Conservation (phyloP, 2,329 filamentous ascomycete genomes). For the Paraphaeosphaeria sporulosa region DNA sequence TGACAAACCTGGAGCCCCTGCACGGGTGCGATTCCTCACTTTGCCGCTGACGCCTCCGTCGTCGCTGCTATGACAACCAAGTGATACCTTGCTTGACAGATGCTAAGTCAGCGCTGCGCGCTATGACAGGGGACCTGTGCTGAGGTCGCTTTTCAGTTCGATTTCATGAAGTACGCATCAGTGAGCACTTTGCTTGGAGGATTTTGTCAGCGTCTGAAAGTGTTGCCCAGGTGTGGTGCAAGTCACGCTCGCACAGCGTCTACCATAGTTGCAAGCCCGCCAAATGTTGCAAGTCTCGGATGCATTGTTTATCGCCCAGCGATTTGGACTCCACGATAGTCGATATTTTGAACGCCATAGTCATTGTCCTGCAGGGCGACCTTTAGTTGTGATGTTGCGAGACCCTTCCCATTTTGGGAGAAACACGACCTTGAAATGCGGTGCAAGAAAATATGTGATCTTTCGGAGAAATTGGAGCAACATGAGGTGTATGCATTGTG, state of each 20-base stretch:
- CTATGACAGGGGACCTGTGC: neutral
- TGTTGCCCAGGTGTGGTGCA: neutral
- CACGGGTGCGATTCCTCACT: neutral
- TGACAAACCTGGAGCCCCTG: neutral
- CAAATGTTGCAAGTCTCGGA: neutral
- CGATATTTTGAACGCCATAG: neutral
- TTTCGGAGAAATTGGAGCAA: neutral
- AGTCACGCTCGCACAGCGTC: constrained; percentile 4
- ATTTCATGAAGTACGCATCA: neutral
- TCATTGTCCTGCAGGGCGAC: neutral
- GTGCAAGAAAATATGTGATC: neutral
- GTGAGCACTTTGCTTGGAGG: neutral
- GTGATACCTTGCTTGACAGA: neutral
- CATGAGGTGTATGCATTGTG: neutral
- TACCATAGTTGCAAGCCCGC: neutral
- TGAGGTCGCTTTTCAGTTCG: neutral
- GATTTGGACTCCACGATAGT: neutral
- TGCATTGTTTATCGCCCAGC: neutral
- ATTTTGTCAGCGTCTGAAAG: neutral
- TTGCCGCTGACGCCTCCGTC: neutral
- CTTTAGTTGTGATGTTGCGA: neutral
- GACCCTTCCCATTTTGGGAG: neutral
- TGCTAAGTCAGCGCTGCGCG: neutral
- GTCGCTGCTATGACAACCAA: neutral
- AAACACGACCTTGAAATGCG: neutral